phyloP scores from a whole-genome alignment of 2,329 filamentous ascomycete genomes.

The Dichotomopilus funicola region DNA sequence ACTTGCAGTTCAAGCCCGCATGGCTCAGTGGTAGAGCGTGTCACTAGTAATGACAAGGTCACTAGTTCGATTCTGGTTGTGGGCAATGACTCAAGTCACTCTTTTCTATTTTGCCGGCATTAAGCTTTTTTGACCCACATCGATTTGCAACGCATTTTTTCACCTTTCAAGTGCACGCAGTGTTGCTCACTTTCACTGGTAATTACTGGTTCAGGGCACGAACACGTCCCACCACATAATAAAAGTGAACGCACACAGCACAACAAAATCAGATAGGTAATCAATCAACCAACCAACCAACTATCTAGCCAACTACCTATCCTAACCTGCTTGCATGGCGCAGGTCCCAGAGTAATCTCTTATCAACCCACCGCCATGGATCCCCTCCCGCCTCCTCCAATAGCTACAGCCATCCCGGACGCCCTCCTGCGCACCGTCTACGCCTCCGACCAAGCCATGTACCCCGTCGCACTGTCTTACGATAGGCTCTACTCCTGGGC shows the following conservation, averaged over 20 bases:
- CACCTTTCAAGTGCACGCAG: not conserved
- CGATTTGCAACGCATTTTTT: not conserved
- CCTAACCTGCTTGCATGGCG: no score
- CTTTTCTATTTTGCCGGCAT: not conserved
- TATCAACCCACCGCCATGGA: not conserved
- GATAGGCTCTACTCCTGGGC: constrained; percentile 28
- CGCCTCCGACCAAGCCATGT: constrained; percentile 30
- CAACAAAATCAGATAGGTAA: no score
- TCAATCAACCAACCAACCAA: no score
- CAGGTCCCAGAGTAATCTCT: not conserved
- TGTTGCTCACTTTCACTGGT: no score
- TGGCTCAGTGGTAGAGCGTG: constrained; percentile 21
- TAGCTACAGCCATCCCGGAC: constrained; percentile 16
- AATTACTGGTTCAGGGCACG: no score
- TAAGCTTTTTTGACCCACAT: not conserved
- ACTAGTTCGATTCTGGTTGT: constrained; percentile 20
- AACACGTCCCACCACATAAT: no score
- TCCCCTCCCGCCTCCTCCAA: not conserved
- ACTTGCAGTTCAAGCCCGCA: constrained; percentile 10
- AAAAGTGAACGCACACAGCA: no score
- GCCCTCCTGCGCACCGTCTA: constrained; percentile 22
- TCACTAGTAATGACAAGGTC: constrained; percentile 22
- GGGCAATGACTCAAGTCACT: constrained; percentile 2
- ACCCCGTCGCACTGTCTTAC: constrained; percentile 30
- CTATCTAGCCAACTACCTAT: no score